Percentiles rank a stretch among this genome's conserved stretches.
phyloP scores from a whole-genome alignment of 257 asterid genomes.

The Ocimum tenuiflorum region DNA sequence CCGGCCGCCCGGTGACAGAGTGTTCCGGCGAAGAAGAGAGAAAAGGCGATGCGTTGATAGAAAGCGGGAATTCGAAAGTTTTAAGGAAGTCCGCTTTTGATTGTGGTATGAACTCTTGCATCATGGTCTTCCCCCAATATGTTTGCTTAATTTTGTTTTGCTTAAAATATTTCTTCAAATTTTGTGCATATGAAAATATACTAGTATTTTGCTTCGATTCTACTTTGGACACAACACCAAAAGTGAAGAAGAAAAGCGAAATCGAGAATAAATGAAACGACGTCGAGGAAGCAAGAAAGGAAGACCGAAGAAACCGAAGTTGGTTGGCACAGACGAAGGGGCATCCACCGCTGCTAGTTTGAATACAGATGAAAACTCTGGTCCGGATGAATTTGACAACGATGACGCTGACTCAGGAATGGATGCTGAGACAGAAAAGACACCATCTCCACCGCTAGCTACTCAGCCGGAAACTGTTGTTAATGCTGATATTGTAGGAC shows the following conservation, averaged over 20 bases:
- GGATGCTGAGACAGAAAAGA: slow-evolving; percentile 53
- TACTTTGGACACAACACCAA: neutral
- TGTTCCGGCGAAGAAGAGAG: neutral
- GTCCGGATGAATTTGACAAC: slow-evolving; percentile 50
- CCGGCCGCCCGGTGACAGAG: no score
- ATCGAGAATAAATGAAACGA: slow-evolving; percentile 57
- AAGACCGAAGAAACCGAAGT: slow-evolving; percentile 51
- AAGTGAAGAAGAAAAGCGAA: slow-evolving; percentile 5
- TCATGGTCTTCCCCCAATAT: neutral
- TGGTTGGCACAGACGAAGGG: slow-evolving; percentile 40
- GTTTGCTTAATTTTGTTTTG: slow-evolving; percentile 1
- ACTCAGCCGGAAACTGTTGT: slow-evolving; percentile 37
- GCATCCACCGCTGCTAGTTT: slow-evolving; percentile 38
- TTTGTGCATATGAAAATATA: neutral
- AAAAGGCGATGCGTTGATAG: neutral
- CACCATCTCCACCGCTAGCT: slow-evolving; percentile 38
- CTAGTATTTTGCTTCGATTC: slow-evolving; percentile 2
- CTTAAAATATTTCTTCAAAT: neutral
- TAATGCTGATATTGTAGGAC: slow-evolving; percentile 25
- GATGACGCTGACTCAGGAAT: slow-evolving; percentile 62
- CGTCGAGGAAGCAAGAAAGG: slow-evolving; percentile 69
- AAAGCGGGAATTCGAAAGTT: neutral
- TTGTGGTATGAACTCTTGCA: neutral
- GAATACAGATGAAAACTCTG: slow-evolving; percentile 49
- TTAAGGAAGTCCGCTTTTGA: neutral